Percentiles rank a stretch among this genome's conserved stretches.
phyloP scores from a whole-genome alignment of 805 yeast genomes.

The Brettanomyces sp. region DNA sequence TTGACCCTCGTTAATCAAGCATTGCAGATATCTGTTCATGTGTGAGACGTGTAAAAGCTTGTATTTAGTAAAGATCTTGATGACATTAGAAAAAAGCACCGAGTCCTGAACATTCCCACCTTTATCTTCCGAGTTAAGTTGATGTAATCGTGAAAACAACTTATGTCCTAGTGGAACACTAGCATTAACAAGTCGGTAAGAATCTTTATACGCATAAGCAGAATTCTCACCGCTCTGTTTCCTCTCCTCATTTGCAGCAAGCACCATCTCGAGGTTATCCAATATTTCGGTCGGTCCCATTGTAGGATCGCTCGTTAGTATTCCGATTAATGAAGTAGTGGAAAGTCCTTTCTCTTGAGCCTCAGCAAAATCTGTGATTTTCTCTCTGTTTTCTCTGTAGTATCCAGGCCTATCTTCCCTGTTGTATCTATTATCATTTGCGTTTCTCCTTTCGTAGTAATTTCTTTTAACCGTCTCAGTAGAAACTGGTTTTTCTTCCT shows the following conservation, averaged over 20 bases:
- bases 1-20: slow-evolving; percentile 16
- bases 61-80: slow-evolving; percentile 10
- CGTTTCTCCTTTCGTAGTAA: no score
- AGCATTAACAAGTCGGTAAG: not conserved
- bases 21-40: slow-evolving; percentile 15
- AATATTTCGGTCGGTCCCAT: not conserved
- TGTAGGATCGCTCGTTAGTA: not conserved
- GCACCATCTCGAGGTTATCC: slow-evolving; percentile 1
- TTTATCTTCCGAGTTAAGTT: not conserved
- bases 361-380: not conserved
- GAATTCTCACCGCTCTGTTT: not conserved
- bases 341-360: not conserved
- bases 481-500: no score
- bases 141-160: slow-evolving; percentile 1
- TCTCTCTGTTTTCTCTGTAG: not conserved
- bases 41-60: slow-evolving; percentile 20
- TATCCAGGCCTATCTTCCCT: not conserved
- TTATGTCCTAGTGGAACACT: not conserved
- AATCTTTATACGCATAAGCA: not conserved
- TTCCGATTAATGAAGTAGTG: not conserved
- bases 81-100: slow-evolving; percentile 13
- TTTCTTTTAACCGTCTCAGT: no score
- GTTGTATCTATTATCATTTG: no score
- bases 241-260: not conserved
- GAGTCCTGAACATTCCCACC: slow-evolving; percentile 14